These are phyloP conservation scores for Mitragyna speciosa DNA, from an alignment of 257 asterid genomes.

Conservation along the genomic window DNA sequence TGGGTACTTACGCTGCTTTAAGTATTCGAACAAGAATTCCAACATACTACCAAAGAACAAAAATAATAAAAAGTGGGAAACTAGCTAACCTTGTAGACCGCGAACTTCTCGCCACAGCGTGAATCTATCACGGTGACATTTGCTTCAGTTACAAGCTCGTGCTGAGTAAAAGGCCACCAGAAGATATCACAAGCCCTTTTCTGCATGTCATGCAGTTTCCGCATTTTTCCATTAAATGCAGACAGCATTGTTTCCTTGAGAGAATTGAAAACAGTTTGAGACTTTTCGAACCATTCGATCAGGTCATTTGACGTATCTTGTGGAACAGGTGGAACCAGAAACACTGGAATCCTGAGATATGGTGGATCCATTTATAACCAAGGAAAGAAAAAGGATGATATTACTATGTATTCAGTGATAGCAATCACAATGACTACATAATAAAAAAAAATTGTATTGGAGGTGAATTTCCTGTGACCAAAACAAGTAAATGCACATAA, in stretches of 20 bases:
- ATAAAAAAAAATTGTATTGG: neutral
- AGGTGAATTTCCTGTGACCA: neutral
- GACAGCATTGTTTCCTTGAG: slow-evolving; percentile 79
- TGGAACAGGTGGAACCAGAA: slow-evolving; percentile 84
- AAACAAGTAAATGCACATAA: slow-evolving; percentile 7
- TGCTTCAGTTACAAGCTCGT: slow-evolving; percentile 73
- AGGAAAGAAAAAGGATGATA: neutral
- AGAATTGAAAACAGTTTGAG: slow-evolving; percentile 60
- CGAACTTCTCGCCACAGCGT: slow-evolving; percentile 93
- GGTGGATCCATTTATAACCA: slow-evolving; percentile 1
- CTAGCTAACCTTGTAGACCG: slow-evolving; percentile 67
- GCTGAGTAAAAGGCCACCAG: slow-evolving; percentile 99
- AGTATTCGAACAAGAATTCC: neutral
- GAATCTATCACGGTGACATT: slow-evolving; percentile 92
- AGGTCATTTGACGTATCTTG: slow-evolving; percentile 74
- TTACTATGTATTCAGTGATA: neutral
- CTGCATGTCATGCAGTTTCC: slow-evolving; percentile 68
- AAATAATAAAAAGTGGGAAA: neutral
- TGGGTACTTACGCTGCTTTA: neutral
- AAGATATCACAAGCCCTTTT: slow-evolving; percentile 65
- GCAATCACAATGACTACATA: neutral
- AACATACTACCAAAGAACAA: neutral
- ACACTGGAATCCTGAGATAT: slow-evolving; percentile 71
- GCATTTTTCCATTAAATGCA: slow-evolving; percentile 50
- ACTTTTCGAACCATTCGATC: slow-evolving; percentile 72